Conservation (phyloP, 2,329 filamentous ascomycete genomes). For the Xylariales sp. region DNA sequence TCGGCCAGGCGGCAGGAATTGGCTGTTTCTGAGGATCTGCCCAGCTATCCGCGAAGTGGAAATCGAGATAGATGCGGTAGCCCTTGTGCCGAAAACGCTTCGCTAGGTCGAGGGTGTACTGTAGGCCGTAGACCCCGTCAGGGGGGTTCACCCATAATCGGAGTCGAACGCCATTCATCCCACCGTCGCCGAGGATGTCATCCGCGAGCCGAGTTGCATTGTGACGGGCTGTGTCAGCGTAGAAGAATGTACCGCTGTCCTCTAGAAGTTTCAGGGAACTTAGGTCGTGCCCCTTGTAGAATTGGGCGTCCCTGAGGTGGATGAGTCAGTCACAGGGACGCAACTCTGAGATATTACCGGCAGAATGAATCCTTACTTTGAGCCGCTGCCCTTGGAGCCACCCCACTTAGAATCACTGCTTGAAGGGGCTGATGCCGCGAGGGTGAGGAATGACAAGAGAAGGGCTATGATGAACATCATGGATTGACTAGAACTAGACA, state of each 20-base stretch:
- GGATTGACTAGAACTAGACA: neutral
- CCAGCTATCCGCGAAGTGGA: constrained; percentile 28
- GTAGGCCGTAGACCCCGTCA: constrained; percentile 3
- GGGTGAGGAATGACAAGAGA: neutral
- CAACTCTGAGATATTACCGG: neutral
- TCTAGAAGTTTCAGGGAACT: constrained; percentile 3
- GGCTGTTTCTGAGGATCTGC: constrained; percentile 31
- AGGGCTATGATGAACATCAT: neutral
- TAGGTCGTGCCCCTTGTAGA: constrained; percentile 7
- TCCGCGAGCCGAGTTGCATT: constrained; percentile 2
- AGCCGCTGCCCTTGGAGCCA: constrained; percentile 2
- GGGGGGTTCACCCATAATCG: constrained; percentile 6
- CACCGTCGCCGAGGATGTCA: constrained; percentile 5
- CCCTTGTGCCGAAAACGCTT: constrained; percentile 29
- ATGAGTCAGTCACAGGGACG: neutral
- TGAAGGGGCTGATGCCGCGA: neutral
- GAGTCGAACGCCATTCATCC: constrained; percentile 4
- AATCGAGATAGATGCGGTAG: constrained; percentile 32
- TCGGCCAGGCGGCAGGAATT: constrained; percentile 29
- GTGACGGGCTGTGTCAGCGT: constrained; percentile 4
- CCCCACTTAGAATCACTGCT: too few relatives aligned
- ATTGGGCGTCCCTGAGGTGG: neutral
- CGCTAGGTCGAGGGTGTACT: constrained; percentile 24
- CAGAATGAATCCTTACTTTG: too few relatives aligned
- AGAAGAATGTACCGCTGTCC: neutral